Conservation (phyloP, 495 filamentous ascomycete genomes). For the Schizothecium vesticola region DNA sequence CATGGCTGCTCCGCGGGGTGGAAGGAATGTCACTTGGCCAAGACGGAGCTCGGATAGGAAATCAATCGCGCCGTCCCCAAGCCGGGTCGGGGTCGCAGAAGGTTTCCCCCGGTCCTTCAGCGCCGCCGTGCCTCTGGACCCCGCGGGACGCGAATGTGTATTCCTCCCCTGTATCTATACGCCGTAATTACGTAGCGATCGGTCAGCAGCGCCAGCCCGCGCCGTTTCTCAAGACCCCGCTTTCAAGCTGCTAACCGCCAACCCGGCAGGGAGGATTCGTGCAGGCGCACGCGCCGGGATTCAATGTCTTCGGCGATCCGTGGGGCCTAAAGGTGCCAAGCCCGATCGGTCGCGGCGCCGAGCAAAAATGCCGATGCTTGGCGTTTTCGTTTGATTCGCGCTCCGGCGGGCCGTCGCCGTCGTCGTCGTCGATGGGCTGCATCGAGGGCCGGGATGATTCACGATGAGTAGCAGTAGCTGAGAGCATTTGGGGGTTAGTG, state of each 20-base stretch:
- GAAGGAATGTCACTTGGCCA: too few species aligned
- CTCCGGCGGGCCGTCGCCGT: background rate
- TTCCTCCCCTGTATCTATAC: background rate
- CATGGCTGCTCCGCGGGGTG: too few species aligned
- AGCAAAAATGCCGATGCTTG: background rate
- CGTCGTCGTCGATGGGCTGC: background rate
- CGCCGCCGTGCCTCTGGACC: too few species aligned
- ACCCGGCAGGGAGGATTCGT: too few species aligned
- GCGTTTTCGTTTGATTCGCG: background rate
- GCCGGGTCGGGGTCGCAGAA: too few species aligned
- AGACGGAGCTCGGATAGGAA: background rate
- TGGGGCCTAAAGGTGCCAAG: too few species aligned
- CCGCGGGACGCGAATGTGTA: background rate
- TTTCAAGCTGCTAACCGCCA: background rate
- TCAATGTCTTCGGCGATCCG: background rate
- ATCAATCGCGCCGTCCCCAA: background rate
- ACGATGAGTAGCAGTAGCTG: background rate
- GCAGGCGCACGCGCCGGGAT: background rate
- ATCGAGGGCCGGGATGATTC: background rate
- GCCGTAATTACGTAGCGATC: too few species aligned
- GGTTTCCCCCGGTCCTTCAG: too few species aligned
- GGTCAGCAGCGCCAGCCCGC: too few species aligned
- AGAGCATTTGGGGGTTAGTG: background rate
- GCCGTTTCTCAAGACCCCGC: background rate
- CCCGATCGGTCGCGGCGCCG: background rate